phyloP scores from a whole-genome alignment of 208 protist genomes.

The Blastocrithidia nonstop region DNA sequence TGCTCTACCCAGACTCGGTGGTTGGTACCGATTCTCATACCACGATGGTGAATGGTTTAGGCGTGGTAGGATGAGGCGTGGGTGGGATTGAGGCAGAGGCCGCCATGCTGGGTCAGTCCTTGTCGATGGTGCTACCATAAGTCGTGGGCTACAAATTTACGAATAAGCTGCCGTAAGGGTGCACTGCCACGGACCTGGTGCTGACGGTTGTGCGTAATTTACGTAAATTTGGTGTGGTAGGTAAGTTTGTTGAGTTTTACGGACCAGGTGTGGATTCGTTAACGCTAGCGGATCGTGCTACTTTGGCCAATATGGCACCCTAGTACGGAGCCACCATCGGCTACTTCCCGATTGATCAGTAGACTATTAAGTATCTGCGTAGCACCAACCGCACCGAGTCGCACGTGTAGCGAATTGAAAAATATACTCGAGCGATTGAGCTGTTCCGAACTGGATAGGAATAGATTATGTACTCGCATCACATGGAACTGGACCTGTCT shows the following conservation, averaged over 20 bases:
- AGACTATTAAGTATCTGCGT: constrained; percentile 87
- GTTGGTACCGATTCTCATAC: constrained; percentile 95
- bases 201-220: constrained; percentile 89
- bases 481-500: constrained; percentile 86
- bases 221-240: constrained; percentile 90
- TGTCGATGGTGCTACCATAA: constrained; percentile 90
- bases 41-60: constrained; percentile 95
- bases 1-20: constrained; percentile 94
- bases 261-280: constrained; percentile 83
- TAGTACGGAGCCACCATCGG: constrained; percentile 93
- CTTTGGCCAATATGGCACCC: constrained; percentile 95
- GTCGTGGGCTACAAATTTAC: constrained; percentile 92
- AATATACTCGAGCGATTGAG: constrained; percentile 80
- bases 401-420: constrained; percentile 80
- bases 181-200: constrained; percentile 94
- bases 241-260: constrained; percentile 97
- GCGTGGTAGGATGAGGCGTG: constrained; percentile 92
- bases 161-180: constrained; percentile 76
- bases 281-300: constrained; percentile 88
- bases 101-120: constrained; percentile 92
- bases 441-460: constrained; percentile 75
- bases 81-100: constrained; percentile 95
- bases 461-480: constrained; percentile 71
- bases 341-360: constrained; percentile 92
- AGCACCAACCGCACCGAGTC: constrained; percentile 71